Conservation (phyloP, 305 asterid species). For the Solanum hybrid region DNA sequence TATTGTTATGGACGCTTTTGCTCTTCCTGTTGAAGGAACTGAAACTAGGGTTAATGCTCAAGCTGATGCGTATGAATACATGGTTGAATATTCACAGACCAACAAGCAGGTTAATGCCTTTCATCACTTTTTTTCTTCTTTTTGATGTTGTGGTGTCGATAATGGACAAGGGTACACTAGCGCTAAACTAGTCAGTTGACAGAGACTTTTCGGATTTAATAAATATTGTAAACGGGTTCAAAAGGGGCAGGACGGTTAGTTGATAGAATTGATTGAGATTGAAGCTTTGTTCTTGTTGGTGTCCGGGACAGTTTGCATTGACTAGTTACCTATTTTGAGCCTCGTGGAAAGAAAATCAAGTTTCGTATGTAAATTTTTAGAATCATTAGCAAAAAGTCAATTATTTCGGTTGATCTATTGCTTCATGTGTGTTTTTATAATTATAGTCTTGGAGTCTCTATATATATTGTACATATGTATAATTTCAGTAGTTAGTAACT, state of each 20-base stretch:
- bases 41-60: slow-evolving; percentile 99
- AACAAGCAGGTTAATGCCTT: slow-evolving; percentile 53
- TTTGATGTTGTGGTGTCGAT: neutral
- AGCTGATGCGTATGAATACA: slow-evolving; percentile 97
- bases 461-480: neutral
- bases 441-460: neutral
- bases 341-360: neutral
- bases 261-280: neutral
- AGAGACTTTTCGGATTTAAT: neutral
- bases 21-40: slow-evolving; percentile 97
- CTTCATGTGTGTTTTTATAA: neutral
- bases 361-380: neutral
- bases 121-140: neutral
- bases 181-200: neutral
- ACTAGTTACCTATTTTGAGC: neutral
- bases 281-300: neutral
- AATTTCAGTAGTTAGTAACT: neutral
- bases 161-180: neutral
- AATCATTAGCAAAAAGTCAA: neutral
- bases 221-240: neutral
- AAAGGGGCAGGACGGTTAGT: neutral
- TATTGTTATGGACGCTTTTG: slow-evolving; percentile 97
- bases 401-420: neutral
- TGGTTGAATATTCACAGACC: slow-evolving; percentile 89
- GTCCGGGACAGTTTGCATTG: neutral